Percentiles rank a stretch among this genome's conserved stretches.
Evolutionary conservation across 345 rosid species (phyloP).

Genomic region (Melaleuca alternifolia): DNA sequence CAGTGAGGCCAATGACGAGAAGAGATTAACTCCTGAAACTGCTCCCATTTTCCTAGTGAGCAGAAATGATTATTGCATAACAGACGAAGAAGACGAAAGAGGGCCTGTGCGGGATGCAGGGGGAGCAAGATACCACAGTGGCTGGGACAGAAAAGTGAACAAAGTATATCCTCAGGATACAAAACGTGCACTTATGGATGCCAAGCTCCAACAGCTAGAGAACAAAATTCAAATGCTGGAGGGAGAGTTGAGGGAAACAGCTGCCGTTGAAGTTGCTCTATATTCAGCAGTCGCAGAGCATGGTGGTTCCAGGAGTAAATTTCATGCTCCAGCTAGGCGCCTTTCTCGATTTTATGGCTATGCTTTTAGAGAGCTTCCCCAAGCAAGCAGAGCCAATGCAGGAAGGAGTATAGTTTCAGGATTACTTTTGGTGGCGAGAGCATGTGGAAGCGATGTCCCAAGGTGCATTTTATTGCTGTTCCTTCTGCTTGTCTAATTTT

Average conservation of each 20-base stretch:
- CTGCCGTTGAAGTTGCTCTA: constrained; percentile 74
- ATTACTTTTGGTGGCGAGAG: constrained; percentile 72
- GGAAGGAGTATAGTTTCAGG: constrained; percentile 79
- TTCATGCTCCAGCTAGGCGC: constrained; percentile 94
- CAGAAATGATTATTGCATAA: not conserved
- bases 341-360: constrained; percentile 79
- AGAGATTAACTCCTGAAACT: constrained; percentile 1
- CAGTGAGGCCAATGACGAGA: not conserved
- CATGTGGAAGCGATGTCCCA: constrained; percentile 91
- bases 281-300: constrained; percentile 86
- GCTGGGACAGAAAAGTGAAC: constrained; percentile 30
- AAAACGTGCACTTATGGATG: constrained; percentile 22
- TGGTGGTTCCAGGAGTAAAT: constrained; percentile 75
- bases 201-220: constrained; percentile 60
- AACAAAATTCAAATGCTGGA: constrained; percentile 64
- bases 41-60: not conserved
- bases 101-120: constrained; percentile 7
- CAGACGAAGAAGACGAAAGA: constrained; percentile 13
- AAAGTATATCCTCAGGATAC: constrained; percentile 41
- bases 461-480: constrained; percentile 30
- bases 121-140: constrained; percentile 9
- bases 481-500: not conserved
- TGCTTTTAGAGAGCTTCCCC: constrained; percentile 37
- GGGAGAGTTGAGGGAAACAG: constrained; percentile 85
- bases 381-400: constrained; percentile 53